A percentile compares a stretch with the other conserved stretches of the same genome.
phyloP scores from a whole-genome alignment of 352 stramenopile genomes.

The Globisporangium spinosum region DNA sequence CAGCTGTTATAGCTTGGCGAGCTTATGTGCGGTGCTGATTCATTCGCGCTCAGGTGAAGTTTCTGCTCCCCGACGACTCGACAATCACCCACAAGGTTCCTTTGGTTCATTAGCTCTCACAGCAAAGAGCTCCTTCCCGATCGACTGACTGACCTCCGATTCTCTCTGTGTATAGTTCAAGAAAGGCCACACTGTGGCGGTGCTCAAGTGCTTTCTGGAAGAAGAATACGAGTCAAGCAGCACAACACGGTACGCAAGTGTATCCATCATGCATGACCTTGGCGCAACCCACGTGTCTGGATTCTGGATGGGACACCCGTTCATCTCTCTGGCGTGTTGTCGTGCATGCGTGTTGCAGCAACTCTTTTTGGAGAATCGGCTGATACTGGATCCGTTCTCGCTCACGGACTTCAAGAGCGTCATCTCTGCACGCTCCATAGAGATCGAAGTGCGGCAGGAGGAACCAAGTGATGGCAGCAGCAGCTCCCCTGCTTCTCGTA shows the following conservation, averaged over 20 bases:
- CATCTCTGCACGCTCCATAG: constrained; percentile 29
- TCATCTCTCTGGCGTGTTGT: neutral
- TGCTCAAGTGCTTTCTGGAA: constrained; percentile 58
- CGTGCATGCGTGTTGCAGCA: constrained; percentile 20
- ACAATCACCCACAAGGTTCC: constrained; percentile 35
- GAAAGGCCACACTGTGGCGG: constrained; percentile 56
- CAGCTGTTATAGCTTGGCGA: neutral
- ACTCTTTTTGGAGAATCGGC: constrained; percentile 33
- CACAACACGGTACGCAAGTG: constrained; percentile 26
- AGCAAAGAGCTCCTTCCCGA: constrained; percentile 2
- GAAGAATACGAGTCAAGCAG: constrained; percentile 45
- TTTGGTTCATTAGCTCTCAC: neutral
- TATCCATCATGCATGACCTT: neutral
- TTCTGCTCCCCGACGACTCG: constrained; percentile 55
- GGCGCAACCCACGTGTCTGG: neutral
- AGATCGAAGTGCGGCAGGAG: constrained; percentile 37
- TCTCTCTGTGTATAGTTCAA: constrained; percentile 39
- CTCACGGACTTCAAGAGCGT: constrained; percentile 56
- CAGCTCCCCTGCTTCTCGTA: neutral
- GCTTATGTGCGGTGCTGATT: neutral
- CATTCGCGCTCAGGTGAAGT: constrained; percentile 34
- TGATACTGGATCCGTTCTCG: constrained; percentile 61
- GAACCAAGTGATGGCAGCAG: constrained; percentile 20
- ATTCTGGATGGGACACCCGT: neutral
- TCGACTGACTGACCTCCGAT: neutral